Evolutionary conservation across 768 basidiomycete species (phyloP), one percentile per base, ranked within the genome.

Genomic region (Termitomyces sp.): DNA sequence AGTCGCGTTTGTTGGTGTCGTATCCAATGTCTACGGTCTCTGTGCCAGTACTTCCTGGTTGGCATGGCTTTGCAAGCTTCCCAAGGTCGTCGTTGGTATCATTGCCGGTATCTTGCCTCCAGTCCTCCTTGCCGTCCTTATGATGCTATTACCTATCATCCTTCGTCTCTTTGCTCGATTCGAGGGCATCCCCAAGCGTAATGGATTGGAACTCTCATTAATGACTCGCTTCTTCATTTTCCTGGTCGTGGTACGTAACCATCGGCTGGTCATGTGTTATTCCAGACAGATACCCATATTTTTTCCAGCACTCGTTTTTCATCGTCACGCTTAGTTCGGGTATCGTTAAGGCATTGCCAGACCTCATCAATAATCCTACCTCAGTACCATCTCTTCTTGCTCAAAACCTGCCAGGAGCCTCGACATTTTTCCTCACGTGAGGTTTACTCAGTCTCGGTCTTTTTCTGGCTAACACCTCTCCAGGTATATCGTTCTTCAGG

Each of bases 211-310:
- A 64, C 79, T 97, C 5, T 90, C 88, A 52, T 72, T 99, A 66
- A 97, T 98, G 95, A 86, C 85, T 1, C 79, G 97, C 22, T 98
- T 80, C 74, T 96, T 96, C 75, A 75, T 92, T 61, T 97, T 97
- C 80, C 88, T 90, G 74, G 90, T 95, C 50, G 74, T 97, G 54
- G 92, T 95, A 72, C 62, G 92, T 83, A 26, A 24, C 4, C 36
- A 46, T 24, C 30, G 61, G 20, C 33, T 16, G 24, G 14, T 61
- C 30, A 49, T 20, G 36, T 32, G 3, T 9, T 2, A 18, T 7
- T 10, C 30, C 0, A 38, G 8, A 14, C 35, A 13, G 13, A 41
- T 20, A 9, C 6, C 24, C 7, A 53, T 40, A 14, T 6, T 48
- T 46, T 38, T 22, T 71, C 41, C 72, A 97, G 90, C 90, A 98